These are phyloP conservation scores for Mimosa bimucronata DNA, from an alignment of 306 rosid genomes.

Conservation along the genomic window DNA sequence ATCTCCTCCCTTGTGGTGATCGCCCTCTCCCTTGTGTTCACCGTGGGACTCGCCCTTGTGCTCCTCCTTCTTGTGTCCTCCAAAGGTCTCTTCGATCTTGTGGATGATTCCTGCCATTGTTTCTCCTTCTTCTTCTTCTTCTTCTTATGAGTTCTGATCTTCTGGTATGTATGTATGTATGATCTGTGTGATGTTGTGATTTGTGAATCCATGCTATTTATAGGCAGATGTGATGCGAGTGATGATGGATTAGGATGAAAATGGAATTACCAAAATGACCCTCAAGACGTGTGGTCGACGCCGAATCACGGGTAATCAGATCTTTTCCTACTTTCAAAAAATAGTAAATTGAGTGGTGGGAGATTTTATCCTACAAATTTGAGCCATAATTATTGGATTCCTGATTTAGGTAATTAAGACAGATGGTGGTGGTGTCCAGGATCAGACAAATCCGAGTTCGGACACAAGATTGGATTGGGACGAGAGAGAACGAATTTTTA, in stretches of 20 bases:
- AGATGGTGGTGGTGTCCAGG: not conserved
- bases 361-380: not conserved
- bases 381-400: not conserved
- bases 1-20: not conserved
- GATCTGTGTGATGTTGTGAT: not conserved
- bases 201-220: slow-evolving; percentile 19
- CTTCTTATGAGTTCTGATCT: no score
- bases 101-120: slow-evolving; percentile 59
- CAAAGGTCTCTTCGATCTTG: slow-evolving; percentile 62
- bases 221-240: slow-evolving; percentile 33
- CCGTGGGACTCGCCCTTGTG: slow-evolving; percentile 30
- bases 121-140: not conserved
- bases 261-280: slow-evolving; percentile 29
- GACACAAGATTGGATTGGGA: not conserved
- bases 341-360: not conserved
- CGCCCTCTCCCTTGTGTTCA: not conserved
- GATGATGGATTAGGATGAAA: not conserved
- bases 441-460: not conserved
- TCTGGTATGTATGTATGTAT: not conserved
- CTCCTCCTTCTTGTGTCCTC: slow-evolving; percentile 55
- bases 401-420: not conserved
- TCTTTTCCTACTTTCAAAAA: not conserved
- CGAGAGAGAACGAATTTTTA: not conserved
- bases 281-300: not conserved
- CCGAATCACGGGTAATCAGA: not conserved